These are phyloP conservation scores for Phytopythium delawarense DNA, from an alignment of 352 stramenopile species.

Conservation along the genomic window DNA sequence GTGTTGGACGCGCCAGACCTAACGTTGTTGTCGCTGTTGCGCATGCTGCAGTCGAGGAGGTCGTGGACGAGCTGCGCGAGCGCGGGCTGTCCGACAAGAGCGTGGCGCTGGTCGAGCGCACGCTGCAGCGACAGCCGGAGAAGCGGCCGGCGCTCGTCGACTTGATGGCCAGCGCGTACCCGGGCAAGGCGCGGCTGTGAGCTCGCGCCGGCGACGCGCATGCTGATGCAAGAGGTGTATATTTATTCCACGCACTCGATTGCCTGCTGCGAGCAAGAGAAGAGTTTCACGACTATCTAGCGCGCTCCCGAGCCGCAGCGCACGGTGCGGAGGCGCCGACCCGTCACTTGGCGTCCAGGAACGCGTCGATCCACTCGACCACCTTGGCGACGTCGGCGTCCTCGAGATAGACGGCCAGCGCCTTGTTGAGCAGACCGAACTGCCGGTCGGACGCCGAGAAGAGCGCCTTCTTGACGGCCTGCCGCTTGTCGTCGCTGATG, in stretches of 20 bases:
- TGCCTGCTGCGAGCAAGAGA: neutral
- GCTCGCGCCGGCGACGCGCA: neutral
- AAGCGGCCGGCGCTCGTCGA: constrained; percentile 38
- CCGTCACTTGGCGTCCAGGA: constrained; percentile 30
- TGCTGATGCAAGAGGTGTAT: constrained; percentile 13
- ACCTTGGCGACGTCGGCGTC: constrained; percentile 38
- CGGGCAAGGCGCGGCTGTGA: constrained; percentile 44
- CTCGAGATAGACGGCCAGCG: constrained; percentile 35
- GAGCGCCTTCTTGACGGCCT: constrained; percentile 47
- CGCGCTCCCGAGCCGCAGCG: neutral
- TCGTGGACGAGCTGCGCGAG: constrained; percentile 42
- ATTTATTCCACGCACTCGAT: constrained; percentile 19
- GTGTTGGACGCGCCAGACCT: neutral
- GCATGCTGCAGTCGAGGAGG: constrained; percentile 41
- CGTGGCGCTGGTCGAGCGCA: constrained; percentile 32
- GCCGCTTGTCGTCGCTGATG: constrained; percentile 46
- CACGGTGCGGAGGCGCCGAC: neutral
- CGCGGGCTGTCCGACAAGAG: constrained; percentile 27
- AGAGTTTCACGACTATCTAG: constrained; percentile 1
- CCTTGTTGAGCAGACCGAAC: constrained; percentile 49
- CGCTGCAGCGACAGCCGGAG: constrained; percentile 34
- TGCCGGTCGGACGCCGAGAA: constrained; percentile 53
- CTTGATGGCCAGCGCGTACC: constrained; percentile 32
- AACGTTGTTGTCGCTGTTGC: neutral
- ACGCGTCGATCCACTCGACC: constrained; percentile 69